These are phyloP conservation scores for Persicaria tinctoria DNA, from an alignment of 148 eudicot species.

Conservation along the genomic window DNA sequence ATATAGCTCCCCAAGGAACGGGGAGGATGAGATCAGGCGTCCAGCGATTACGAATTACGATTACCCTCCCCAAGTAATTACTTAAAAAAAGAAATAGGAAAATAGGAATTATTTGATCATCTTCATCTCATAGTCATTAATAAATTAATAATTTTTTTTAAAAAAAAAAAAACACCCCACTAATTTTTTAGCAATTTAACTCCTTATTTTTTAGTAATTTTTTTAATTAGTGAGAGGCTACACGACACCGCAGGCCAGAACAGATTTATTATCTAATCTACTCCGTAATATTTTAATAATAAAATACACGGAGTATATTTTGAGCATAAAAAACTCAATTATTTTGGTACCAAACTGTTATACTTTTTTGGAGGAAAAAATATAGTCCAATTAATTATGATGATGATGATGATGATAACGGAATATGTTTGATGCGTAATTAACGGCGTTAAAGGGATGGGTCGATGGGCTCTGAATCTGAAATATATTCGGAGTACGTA, in stretches of 20 bases:
- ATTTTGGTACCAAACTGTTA: no score
- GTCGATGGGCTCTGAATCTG: background rate
- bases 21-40: background rate
- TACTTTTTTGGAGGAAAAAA: no score
- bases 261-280: background rate
- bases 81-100: background rate
- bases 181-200: conserved; percentile 1
- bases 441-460: background rate
- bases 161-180: background rate
- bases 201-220: background rate
- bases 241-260: background rate
- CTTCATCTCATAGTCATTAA: no score
- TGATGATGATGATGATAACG: background rate
- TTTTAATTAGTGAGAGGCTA: background rate
- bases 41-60: background rate
- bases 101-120: background rate
- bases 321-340: background rate
- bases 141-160: no score
- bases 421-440: background rate
- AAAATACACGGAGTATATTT: no score
- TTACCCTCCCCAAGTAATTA: background rate
- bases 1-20: conserved; percentile 6
- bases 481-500: no score
- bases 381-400: no score
- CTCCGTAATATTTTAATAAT: no score